Evolutionary conservation across 2,329 filamentous ascomycete species (phyloP), one percentile per base, ranked within the genome.

Genomic region (Stachybotrys echinatus): DNA sequence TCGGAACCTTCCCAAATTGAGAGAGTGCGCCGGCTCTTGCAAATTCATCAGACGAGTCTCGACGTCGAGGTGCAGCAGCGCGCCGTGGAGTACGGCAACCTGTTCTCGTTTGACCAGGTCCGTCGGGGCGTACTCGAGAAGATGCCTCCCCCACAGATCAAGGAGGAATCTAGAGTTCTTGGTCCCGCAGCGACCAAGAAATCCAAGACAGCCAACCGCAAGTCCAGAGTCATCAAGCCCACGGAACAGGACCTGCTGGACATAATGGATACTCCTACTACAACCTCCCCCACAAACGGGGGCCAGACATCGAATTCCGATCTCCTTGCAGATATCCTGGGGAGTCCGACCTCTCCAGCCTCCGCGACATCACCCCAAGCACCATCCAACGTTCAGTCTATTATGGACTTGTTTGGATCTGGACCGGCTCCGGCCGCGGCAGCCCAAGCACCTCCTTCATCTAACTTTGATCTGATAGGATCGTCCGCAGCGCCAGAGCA

Each of bases 91-190:
- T 99, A 97, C 62, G 83, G 85, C 51, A 97, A 97, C 62, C 77
- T 99, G n/a, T 97, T 99, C 61, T 82, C 83, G 1, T 90, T 90
- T 61, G 92, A 99, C 58, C 78, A 90, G 52, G 88, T 99, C 50
- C 85, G 92, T 49, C 82, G 81, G 52, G 94, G 94, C 51, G 94
- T 99, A 3, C 75, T 99, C 12, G 94, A 99, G 71, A 95, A 94
- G 68, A 99, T 99, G 95, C 94, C 94, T 7, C 83, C 94, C 2
- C 94, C 94, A 8, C 92, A 97, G 67, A 97, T 99, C 62, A 90
- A 92, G 57, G 94, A 99, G 66, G 90, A 95, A 66, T 92, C 94
- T 49, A 81, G 92, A 52, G 92, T 96, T 3, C 76, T 99, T 18
- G 92, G 92, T 42, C 88, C 92, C 61, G 85, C 90, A 1, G 76